Percentiles rank a stretch among this genome's conserved stretches.
phyloP scores from a whole-genome alignment of 441 rosid species.

The Corymbia calophylla region DNA sequence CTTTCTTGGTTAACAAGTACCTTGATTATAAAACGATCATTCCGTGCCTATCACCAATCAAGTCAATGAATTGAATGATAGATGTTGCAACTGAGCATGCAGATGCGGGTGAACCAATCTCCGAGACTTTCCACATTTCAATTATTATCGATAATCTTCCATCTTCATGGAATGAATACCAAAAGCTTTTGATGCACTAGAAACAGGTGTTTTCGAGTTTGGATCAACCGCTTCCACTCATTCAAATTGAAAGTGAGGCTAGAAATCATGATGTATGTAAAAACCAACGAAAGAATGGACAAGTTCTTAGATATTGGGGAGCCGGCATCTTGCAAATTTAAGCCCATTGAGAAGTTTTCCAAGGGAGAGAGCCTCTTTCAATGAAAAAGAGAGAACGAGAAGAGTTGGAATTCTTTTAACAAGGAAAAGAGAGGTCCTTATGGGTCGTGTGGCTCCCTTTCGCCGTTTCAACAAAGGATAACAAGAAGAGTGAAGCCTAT shows the following conservation, averaged over 20 bases:
- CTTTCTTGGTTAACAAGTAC: background rate
- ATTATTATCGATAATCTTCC: background rate
- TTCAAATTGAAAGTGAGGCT: background rate
- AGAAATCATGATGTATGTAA: background rate
- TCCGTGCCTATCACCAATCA: background rate
- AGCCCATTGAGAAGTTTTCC: background rate
- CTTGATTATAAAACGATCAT: background rate
- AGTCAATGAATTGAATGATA: rapidly evolving
- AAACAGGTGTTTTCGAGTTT: background rate
- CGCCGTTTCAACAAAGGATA: background rate
- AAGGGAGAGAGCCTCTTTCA: background rate
- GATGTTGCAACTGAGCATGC: background rate
- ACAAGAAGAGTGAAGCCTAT: background rate
- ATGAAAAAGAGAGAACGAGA: background rate
- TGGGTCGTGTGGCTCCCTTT: background rate
- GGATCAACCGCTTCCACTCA: background rate
- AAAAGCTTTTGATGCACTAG: background rate
- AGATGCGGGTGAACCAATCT: background rate
- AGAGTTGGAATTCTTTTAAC: background rate
- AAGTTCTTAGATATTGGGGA: background rate
- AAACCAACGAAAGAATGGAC: background rate
- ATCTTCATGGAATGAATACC: background rate
- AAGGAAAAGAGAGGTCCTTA: background rate
- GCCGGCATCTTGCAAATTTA: background rate
- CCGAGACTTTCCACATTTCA: background rate